Conservation (phyloP, 2,329 filamentous ascomycete genomes). For the Neofusicoccum laricinum region DNA sequence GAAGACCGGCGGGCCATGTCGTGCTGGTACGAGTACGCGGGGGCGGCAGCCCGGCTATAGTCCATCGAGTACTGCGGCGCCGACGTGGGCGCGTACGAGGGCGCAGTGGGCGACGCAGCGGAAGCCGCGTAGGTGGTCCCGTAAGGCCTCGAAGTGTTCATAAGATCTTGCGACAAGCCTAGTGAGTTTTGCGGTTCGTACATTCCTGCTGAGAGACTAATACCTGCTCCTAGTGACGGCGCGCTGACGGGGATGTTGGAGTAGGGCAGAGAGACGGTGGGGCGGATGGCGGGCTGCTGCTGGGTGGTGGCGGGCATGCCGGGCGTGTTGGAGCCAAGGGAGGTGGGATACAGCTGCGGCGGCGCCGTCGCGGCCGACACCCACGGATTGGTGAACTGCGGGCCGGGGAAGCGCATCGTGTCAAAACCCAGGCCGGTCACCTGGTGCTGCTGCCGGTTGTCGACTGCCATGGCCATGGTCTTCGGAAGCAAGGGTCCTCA, state of each 20-base stretch:
- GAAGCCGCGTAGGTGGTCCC: constrained; percentile 67
- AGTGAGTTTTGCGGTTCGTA: constrained; percentile 66
- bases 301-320: constrained; percentile 54
- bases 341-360: constrained; percentile 63
- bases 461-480: constrained; percentile 90
- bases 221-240: constrained; percentile 62
- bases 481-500: constrained; percentile 15
- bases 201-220: constrained; percentile 62
- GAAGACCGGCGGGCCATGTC: constrained; percentile 67
- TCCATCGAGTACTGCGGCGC: constrained; percentile 73
- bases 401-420: constrained; percentile 65
- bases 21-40: constrained; percentile 56
- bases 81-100: constrained; percentile 64
- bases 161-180: constrained; percentile 70
- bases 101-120: constrained; percentile 61
- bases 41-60: constrained; percentile 54
- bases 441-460: constrained; percentile 71
- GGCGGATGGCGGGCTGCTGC: constrained; percentile 57
- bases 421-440: constrained; percentile 75
- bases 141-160: constrained; percentile 67
- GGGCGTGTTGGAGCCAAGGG: constrained; percentile 60
- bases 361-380: constrained; percentile 57
- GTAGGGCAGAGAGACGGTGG: constrained; percentile 67
- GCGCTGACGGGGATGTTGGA: constrained; percentile 72
- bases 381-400: constrained; percentile 93